phyloP scores from a whole-genome alignment of 2,329 filamentous ascomycete species.

The Trichoderma harzianum region DNA sequence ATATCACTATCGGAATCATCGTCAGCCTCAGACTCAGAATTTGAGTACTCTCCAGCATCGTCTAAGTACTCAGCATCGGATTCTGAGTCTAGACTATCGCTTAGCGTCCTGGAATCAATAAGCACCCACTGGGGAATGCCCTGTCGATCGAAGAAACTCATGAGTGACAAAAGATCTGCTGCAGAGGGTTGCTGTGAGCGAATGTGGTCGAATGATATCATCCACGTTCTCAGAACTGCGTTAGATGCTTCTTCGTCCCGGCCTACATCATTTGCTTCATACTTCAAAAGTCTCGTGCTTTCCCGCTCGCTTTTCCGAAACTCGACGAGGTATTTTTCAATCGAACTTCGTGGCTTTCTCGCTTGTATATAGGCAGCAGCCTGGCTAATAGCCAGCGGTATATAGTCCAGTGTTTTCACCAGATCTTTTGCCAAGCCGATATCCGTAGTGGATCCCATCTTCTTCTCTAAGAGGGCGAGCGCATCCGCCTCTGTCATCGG shows the following conservation, averaged over 20 bases:
- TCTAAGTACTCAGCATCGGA: not conserved
- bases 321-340: not conserved
- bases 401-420: not conserved
- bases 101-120: rapidly evolving
- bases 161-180: slow-evolving; percentile 42
- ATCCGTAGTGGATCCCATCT: not conserved
- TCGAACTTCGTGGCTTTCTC: not conserved
- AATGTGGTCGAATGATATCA: slow-evolving; percentile 31
- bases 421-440: not conserved
- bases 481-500: not conserved
- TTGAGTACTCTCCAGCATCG: no score
- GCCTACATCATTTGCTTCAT: not conserved
- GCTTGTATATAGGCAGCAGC: not conserved
- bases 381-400: not conserved
- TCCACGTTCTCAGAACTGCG: not conserved
- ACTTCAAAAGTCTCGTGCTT: not conserved
- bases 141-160: slow-evolving; percentile 46
- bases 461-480: not conserved
- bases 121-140: slow-evolving; percentile 31
- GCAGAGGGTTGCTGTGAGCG: slow-evolving; percentile 31
- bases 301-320: slow-evolving; percentile 16
- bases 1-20: not conserved
- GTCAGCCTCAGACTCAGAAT: no score
- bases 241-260: not conserved
- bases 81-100: not conserved